phyloP scores from a whole-genome alignment of 2,329 filamentous ascomycete genomes.

The Teratosphaeria epicoccoides region DNA sequence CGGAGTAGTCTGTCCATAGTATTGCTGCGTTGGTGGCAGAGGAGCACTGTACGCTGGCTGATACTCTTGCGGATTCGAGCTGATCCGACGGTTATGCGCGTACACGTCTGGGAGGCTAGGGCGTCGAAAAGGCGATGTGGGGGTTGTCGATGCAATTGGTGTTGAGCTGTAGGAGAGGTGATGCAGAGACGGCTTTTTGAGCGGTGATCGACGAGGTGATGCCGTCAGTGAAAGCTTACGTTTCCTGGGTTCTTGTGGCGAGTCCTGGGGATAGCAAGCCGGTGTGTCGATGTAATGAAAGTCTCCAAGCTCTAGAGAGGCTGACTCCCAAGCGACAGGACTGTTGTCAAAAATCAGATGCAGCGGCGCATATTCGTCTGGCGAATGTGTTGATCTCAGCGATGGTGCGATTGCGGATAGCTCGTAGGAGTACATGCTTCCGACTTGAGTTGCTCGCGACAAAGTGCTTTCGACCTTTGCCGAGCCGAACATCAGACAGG shows the following conservation, averaged over 20 bases:
- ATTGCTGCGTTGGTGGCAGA: conserved; percentile 8
- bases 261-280: conserved; percentile 19
- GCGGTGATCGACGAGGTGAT: conserved; percentile 37
- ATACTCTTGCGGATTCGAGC: conserved; percentile 20
- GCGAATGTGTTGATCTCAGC: conserved; percentile 46
- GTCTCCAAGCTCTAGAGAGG: conserved; percentile 47
- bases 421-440: conserved; percentile 57
- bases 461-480: conserved; percentile 60
- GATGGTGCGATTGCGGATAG: conserved; percentile 63
- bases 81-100: conserved; percentile 30
- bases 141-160: conserved; percentile 24
- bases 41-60: conserved; percentile 20
- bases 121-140: conserved; percentile 28
- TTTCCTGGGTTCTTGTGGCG: conserved; percentile 36
- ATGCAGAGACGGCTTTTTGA: conserved; percentile 31
- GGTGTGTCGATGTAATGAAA: conserved; percentile 44
- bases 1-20: conserved; percentile 19
- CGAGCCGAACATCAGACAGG: conserved; percentile 68
- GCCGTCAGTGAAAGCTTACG: conserved; percentile 45
- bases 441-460: conserved; percentile 37
- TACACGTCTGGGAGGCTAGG: conserved; percentile 27
- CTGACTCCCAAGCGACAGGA: conserved; percentile 19
- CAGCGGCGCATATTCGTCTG: conserved; percentile 45
- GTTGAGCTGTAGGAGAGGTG: conserved; percentile 26
- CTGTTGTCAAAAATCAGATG: conserved; percentile 48